A percentile compares a stretch with the other conserved stretches of the same genome.
These are phyloP conservation scores for Bruguiera sexangula DNA, from an alignment of 345 rosid genomes.

Conservation along the genomic window DNA sequence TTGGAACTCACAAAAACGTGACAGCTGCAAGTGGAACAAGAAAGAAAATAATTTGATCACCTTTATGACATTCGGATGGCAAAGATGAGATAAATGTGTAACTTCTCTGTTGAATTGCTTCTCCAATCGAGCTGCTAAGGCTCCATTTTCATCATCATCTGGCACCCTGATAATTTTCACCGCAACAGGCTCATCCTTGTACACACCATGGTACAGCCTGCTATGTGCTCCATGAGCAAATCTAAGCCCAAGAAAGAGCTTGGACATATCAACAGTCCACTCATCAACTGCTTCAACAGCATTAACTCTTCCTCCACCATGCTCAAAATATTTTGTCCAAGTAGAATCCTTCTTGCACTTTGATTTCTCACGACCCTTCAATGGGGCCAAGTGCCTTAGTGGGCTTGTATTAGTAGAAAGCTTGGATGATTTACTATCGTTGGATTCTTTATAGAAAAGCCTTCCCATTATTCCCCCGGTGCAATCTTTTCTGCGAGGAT, in stretches of 20 bases:
- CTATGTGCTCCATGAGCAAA: slow-evolving; percentile 96
- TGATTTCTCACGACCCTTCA: slow-evolving; percentile 51
- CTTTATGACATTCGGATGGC: slow-evolving; percentile 79
- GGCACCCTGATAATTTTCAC: slow-evolving; percentile 86
- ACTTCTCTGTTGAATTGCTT: slow-evolving; percentile 88
- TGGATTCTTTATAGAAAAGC: slow-evolving; percentile 36
- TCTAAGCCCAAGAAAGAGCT: slow-evolving; percentile 82
- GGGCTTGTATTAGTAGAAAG: slow-evolving; percentile 46
- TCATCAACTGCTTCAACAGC: slow-evolving; percentile 72
- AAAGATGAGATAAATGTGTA: slow-evolving; percentile 65
- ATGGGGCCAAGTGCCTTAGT: slow-evolving; percentile 50
- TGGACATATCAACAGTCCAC: slow-evolving; percentile 64
- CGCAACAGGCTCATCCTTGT: slow-evolving; percentile 88
- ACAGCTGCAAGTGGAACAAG: not conserved
- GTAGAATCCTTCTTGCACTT: slow-evolving; percentile 61
- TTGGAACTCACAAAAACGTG: not conserved
- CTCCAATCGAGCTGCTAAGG: slow-evolving; percentile 62
- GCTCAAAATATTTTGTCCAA: slow-evolving; percentile 86
- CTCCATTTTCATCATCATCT: slow-evolving; percentile 79
- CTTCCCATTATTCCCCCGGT: slow-evolving; percentile 43
- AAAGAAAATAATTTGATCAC: slow-evolving; percentile 31
- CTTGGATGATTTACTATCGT: slow-evolving; percentile 33
- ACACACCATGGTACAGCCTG: slow-evolving; percentile 85
- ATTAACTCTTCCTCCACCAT: slow-evolving; percentile 73
- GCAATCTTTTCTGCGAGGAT: slow-evolving; percentile 48